Evolutionary conservation across 345 rosid genomes (phyloP).

Genomic region (Anacardium occidentale): DNA sequence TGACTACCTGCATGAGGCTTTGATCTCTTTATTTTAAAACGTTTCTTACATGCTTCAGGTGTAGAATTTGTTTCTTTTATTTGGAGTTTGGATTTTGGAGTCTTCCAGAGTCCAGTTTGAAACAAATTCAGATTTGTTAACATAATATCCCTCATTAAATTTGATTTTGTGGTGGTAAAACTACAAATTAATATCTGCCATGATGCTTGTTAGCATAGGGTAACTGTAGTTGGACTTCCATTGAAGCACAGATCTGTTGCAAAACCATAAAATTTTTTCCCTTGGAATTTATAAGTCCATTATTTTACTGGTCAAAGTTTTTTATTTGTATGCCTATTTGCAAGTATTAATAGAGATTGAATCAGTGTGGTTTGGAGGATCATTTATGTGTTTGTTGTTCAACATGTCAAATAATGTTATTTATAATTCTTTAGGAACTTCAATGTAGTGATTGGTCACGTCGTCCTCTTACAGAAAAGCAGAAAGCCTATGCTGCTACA

Average conservation of each 20-base stretch:
- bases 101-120: not conserved
- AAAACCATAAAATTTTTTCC: not conserved
- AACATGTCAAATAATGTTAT: conserved; percentile 30
- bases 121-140: not conserved
- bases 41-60: too few species aligned
- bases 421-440: conserved; percentile 67
- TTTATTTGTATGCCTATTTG: not conserved
- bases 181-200: not conserved
- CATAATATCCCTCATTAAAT: not conserved
- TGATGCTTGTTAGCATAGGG: not conserved
- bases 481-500: conserved; percentile 75
- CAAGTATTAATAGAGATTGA: conserved; percentile 4
- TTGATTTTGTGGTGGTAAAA: not conserved
- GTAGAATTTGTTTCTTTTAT: not conserved
- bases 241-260: not conserved
- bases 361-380: not conserved
- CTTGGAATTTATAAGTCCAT: not conserved
- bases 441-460: conserved; percentile 98
- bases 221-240: not conserved
- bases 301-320: not conserved
- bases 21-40: not conserved
- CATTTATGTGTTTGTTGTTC: conserved; percentile 17
- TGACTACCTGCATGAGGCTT: not conserved
- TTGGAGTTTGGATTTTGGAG: not conserved
- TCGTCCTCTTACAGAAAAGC: conserved; percentile 94